Conservation (phyloP, 176 grass and related monocot genomes). For the Zea mays region Zm-B73-REFERENCE-NAM-5.0 NC_050099.1:209628001-209628500, state of each 20-base stretch:
- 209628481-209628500: conserved; percentile 13
- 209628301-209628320: neutral
- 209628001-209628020: neutral
- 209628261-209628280: neutral
- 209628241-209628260: neutral
- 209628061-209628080: neutral
- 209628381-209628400: neutral
- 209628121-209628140: neutral
- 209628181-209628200: neutral
- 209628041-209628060: too few relatives aligned
- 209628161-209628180: neutral
- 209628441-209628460: neutral
- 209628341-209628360: too few relatives aligned
- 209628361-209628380: neutral
- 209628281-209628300: neutral
- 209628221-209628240: neutral
- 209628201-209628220: neutral
- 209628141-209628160: neutral
- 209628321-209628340: neutral
- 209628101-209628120: neutral
- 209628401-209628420: neutral
- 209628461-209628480: neutral
- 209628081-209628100: neutral
- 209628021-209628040: neutral
- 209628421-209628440: neutral